Percentiles rank a stretch among this genome's conserved stretches.
phyloP scores from a whole-genome alignment of 2,329 filamentous ascomycete genomes.

The Ophiostoma sp. region DNA sequence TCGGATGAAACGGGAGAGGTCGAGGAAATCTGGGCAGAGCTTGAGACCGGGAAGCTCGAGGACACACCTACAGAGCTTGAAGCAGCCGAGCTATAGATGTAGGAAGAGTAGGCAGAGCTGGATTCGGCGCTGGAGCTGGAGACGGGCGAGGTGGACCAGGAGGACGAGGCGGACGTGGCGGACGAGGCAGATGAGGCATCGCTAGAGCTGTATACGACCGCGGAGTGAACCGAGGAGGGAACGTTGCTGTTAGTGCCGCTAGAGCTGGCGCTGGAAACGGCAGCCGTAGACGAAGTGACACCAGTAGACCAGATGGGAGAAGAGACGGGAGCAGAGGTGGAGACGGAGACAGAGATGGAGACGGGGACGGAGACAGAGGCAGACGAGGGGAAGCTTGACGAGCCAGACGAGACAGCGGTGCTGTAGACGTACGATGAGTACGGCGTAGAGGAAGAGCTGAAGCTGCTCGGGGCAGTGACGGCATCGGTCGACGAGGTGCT shows the following conservation, averaged over 20 bases:
- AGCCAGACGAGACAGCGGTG: not conserved
- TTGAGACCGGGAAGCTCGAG: not conserved
- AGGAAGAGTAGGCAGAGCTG: not conserved
- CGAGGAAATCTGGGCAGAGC: no score
- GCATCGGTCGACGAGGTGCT: not conserved
- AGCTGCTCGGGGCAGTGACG: not conserved
- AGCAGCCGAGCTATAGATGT: not conserved
- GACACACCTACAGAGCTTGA: not conserved
- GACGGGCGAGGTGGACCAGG: not conserved
- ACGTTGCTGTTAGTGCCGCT: not conserved
- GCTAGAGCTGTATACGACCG: conserved; percentile 3
- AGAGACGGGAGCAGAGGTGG: not conserved
- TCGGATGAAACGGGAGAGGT: not conserved
- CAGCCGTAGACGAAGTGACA: not conserved
- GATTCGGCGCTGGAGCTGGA: not conserved
- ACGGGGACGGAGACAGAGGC: not conserved
- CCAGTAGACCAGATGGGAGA: not conserved
- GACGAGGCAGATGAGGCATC: not conserved
- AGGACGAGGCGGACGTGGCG: not conserved
- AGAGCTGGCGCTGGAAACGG: not conserved
- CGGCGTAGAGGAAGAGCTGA: not conserved
- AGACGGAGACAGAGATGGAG: not conserved
- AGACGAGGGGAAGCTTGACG: not conserved
- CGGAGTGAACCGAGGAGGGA: not conserved
- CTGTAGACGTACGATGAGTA: conserved; percentile 14